These are phyloP conservation scores for Brachypodium distachyon DNA, from an alignment of 202 grass and related monocot species.

Conservation along the genomic window DNA sequence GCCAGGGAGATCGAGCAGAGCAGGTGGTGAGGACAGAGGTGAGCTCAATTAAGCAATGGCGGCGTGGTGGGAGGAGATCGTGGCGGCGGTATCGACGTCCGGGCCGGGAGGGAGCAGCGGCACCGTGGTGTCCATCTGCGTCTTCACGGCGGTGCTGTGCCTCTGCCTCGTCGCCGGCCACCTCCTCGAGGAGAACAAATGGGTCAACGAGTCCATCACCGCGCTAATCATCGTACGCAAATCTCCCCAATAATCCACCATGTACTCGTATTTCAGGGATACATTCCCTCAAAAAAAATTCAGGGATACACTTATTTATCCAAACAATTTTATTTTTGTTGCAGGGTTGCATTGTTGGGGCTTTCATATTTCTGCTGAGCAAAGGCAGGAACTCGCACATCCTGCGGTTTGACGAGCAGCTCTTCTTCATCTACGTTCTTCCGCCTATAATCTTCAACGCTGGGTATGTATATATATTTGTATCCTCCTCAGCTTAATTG, in stretches of 20 bases:
- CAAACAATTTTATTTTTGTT: not conserved
- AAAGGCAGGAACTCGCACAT: constrained; percentile 67
- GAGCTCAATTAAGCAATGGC: no score
- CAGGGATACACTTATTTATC: not conserved
- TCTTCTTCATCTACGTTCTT: constrained; percentile 95
- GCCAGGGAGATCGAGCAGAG: no score
- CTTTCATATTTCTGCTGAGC: constrained; percentile 52
- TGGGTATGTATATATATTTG: constrained; percentile 23
- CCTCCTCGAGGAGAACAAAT: constrained; percentile 70
- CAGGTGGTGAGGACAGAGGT: not conserved
- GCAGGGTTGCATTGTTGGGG: constrained; percentile 61
- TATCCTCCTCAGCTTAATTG: not conserved
- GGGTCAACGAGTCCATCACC: constrained; percentile 79
- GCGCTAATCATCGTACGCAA: constrained; percentile 63
- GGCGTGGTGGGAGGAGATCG: not conserved
- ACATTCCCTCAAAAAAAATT: no score
- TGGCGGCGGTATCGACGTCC: not conserved
- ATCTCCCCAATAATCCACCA: no score
- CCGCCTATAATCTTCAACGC: constrained; percentile 96
- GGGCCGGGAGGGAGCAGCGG: constrained; percentile 14
- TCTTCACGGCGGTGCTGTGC: constrained; percentile 71
- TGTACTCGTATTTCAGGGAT: not conserved
- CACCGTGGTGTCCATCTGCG: constrained; percentile 65
- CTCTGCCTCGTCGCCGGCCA: constrained; percentile 65
- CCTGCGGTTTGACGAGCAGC: constrained; percentile 71